Conservation (phyloP, 495 filamentous ascomycete species). For the Apiosordaria backusii region DNA sequence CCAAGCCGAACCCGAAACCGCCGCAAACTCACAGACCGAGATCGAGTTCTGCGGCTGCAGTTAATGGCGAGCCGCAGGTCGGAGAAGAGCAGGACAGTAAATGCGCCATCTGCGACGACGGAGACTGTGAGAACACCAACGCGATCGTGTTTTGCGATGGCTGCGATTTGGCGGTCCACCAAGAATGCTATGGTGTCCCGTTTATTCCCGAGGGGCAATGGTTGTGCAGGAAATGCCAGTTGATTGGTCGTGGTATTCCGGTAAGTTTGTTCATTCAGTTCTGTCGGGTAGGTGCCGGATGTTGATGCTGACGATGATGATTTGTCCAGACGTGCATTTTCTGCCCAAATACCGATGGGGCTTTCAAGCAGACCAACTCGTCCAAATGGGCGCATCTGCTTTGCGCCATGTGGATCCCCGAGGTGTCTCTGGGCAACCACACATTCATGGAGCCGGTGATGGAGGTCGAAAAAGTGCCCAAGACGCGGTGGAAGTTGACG, state of each 20-base stretch:
- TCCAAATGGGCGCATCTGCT: conserved; percentile 95
- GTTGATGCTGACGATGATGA: neutral
- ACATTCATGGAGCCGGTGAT: conserved; percentile 98
- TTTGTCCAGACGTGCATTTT: conserved; percentile 79
- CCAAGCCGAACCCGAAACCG: conserved; percentile 91
- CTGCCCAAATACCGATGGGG: conserved; percentile 94
- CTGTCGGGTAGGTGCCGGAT: conserved; percentile 4
- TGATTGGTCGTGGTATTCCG: conserved; percentile 85
- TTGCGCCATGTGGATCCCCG: conserved; percentile 97
- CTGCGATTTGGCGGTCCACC: conserved; percentile 95
- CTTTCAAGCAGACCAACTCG: conserved; percentile 95
- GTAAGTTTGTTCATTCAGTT: conserved; percentile 45
- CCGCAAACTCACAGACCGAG: conserved; percentile 86
- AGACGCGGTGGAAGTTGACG: conserved; percentile 83
- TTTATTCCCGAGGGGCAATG: conserved; percentile 99
- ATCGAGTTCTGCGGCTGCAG: conserved; percentile 86
- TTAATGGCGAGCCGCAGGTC: conserved; percentile 81
- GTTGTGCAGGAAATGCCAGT: conserved; percentile 94
- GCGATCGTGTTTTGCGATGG: conserved; percentile 99
- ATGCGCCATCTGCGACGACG: conserved; percentile 96
- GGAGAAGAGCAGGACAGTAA: conserved; percentile 97
- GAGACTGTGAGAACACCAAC: conserved; percentile 99
- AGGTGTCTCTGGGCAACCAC: conserved; percentile 91
- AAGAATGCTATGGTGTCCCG: conserved; percentile 98
- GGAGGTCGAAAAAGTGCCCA: conserved; percentile 95